Conservation (phyloP, 2,329 filamentous ascomycete genomes). For the Trichoderma oligosporum region DNA sequence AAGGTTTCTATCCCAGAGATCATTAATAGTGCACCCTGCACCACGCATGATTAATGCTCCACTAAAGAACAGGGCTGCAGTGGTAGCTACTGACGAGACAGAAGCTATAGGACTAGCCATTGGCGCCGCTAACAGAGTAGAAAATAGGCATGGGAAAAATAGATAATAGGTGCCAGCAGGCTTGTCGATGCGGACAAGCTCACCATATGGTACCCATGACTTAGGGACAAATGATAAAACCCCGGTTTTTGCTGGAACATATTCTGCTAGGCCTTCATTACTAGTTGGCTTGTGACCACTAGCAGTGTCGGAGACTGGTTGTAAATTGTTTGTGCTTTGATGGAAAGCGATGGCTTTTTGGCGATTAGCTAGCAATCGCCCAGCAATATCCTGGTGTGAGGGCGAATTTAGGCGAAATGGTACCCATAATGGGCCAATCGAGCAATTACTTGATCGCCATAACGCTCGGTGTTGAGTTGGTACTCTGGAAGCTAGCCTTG, state of each 20-base stretch:
- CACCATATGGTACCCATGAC: conserved; percentile 74
- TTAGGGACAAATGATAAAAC: conserved; percentile 65
- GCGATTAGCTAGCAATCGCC: conserved; percentile 19
- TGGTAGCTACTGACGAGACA: conserved; percentile 59
- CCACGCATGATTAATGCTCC: conserved; percentile 83
- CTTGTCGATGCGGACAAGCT: conserved; percentile 77
- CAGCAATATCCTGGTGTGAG: neutral
- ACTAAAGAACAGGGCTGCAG: conserved; percentile 65
- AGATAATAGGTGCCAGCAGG: conserved; percentile 80
- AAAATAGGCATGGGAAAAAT: conserved; percentile 81
- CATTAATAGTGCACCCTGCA: conserved; percentile 84
- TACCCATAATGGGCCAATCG: neutral
- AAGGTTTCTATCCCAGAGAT: conserved; percentile 84
- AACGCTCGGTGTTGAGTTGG: conserved; percentile 26
- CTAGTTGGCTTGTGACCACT: neutral
- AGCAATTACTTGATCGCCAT: conserved; percentile 21
- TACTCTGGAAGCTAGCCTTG: conserved; percentile 24
- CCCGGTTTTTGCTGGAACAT: conserved; percentile 67
- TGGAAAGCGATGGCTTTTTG: conserved; percentile 27
- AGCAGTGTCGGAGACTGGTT: conserved; percentile 20
- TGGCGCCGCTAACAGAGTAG: conserved; percentile 73
- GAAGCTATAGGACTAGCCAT: conserved; percentile 59
- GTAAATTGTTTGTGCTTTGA: conserved; percentile 24
- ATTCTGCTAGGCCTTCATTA: conserved; percentile 35
- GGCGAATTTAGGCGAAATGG: neutral